Evolutionary conservation across 2,329 filamentous ascomycete species (phyloP).

Genomic region (Rhinocladiella similis): DNA sequence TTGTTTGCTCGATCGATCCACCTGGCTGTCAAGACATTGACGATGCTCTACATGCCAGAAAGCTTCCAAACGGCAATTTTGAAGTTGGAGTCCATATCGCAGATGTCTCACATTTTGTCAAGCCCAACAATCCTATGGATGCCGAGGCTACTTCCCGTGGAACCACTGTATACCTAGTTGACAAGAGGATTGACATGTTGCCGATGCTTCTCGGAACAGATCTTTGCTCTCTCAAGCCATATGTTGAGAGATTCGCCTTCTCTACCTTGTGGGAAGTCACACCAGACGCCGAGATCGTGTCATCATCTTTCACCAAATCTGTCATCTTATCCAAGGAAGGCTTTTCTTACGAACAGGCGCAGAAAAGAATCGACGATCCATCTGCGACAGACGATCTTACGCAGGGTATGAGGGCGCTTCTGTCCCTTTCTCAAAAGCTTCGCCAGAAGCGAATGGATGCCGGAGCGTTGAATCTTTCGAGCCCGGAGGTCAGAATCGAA

Average conservation of each 20-base stretch:
- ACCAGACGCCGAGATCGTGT: constrained; percentile 79
- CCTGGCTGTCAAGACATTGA: constrained; percentile 97
- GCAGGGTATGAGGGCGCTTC: constrained; percentile 79
- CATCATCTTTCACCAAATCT: constrained; percentile 89
- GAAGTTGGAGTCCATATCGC: constrained; percentile 98
- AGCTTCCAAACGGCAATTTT: constrained; percentile 86
- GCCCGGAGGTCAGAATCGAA: constrained; percentile 96
- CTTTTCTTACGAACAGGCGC: constrained; percentile 96
- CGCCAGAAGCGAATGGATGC: constrained; percentile 95
- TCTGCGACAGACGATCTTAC: constrained; percentile 89
- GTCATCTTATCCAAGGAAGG: constrained; percentile 96
- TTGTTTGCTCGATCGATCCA: constrained; percentile 97
- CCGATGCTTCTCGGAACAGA: constrained; percentile 95
- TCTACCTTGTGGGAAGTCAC: constrained; percentile 88
- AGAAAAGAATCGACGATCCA: constrained; percentile 86
- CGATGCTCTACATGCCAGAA: constrained; percentile 86
- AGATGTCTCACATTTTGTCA: constrained; percentile 98
- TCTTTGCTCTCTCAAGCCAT: constrained; percentile 92
- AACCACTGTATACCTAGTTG: constrained; percentile 94
- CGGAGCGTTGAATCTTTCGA: constrained; percentile 90
- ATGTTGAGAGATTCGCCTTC: constrained; percentile 91
- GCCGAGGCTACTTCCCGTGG: constrained; percentile 89
- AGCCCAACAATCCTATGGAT: constrained; percentile 96
- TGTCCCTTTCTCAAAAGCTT: constrained; percentile 88
- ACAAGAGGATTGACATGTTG: constrained; percentile 99